These are phyloP conservation scores for Platanthera zijinensis DNA, from an alignment of 106 monocot genomes.

Conservation along the genomic window DNA sequence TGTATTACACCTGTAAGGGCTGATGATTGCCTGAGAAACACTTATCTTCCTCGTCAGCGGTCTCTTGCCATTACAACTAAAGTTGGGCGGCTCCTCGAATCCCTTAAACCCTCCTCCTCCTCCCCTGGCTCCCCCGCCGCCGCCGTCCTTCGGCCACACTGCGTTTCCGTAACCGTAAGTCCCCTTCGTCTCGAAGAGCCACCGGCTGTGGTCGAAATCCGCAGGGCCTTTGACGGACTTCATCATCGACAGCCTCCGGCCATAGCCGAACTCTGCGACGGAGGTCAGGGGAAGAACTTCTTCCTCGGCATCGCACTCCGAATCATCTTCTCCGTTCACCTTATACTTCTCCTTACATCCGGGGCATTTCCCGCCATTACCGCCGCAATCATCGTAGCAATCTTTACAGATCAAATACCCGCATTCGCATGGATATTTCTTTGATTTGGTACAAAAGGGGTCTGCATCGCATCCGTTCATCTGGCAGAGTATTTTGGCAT, in stretches of 20 bases:
- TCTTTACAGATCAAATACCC: constrained; percentile 59
- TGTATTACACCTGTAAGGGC: constrained; percentile 59
- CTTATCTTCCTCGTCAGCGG: constrained; percentile 63
- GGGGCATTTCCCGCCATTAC: constrained; percentile 34
- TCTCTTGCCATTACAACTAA: constrained; percentile 21
- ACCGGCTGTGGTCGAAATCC: constrained; percentile 64
- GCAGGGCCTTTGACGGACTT: constrained; percentile 33
- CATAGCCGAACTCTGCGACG: constrained; percentile 33
- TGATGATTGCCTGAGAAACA: constrained; percentile 60
- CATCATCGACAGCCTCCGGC: constrained; percentile 44
- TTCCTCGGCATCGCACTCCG: constrained; percentile 16
- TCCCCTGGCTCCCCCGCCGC: constrained; percentile 13
- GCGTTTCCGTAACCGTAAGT: constrained; percentile 86
- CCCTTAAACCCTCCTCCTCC: constrained; percentile 23
- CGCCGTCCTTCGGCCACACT: constrained; percentile 61
- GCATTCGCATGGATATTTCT: constrained; percentile 49
- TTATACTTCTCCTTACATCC: constrained; percentile 65
- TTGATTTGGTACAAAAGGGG: constrained; percentile 9
- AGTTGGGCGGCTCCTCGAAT: constrained; percentile 49
- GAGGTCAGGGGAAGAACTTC: constrained; percentile 33
- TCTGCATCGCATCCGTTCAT: constrained; percentile 58
- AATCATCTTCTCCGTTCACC: constrained; percentile 26
- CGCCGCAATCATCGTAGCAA: constrained; percentile 42
- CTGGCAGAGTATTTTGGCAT: constrained; percentile 22
- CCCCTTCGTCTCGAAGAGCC: constrained; percentile 79